Conservation (phyloP, 371 early-diverging fungal species). For the Mortierella sp. region DNA sequence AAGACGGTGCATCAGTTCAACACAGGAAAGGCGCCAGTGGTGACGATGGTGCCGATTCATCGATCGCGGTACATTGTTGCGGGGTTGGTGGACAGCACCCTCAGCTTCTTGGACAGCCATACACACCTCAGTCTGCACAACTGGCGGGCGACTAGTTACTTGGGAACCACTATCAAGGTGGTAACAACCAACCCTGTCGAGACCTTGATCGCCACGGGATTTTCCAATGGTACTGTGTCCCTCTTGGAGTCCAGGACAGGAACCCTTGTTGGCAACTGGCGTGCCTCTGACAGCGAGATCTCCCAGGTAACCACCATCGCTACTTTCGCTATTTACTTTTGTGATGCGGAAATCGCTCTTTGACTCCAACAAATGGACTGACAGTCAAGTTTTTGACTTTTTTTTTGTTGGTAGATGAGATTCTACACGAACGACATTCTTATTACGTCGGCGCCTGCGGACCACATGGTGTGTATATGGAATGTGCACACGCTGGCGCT, state of each 20-base stretch:
- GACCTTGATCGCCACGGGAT: slow-evolving; percentile 71
- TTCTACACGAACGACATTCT: slow-evolving; percentile 73
- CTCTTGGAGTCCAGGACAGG: slow-evolving; percentile 74
- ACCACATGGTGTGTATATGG: slow-evolving; percentile 76
- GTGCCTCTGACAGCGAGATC: slow-evolving; percentile 75
- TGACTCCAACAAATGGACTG: no score
- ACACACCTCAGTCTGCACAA: slow-evolving; percentile 44
- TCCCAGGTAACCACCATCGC: slow-evolving; percentile 61
- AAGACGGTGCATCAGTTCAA: slow-evolving; percentile 66
- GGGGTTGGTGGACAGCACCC: slow-evolving; percentile 55
- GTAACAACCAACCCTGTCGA: slow-evolving; percentile 64
- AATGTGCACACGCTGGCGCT: slow-evolving; percentile 66
- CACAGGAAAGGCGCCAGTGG: slow-evolving; percentile 62
- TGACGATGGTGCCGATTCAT: slow-evolving; percentile 69
- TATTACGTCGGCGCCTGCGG: slow-evolving; percentile 74
- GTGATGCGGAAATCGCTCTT: neutral
- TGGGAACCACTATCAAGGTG: slow-evolving; percentile 28
- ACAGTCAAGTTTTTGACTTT: neutral
- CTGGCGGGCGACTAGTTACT: slow-evolving; percentile 46
- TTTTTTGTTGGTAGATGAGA: slow-evolving; percentile 69
- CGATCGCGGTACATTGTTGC: slow-evolving; percentile 70
- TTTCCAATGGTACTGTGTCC: slow-evolving; percentile 71
- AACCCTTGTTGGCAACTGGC: slow-evolving; percentile 71
- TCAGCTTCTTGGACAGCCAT: slow-evolving; percentile 54
- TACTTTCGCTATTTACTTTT: neutral